Percentiles rank a stretch among this genome's conserved stretches.
Conservation (phyloP, 805 yeast species). For the Yarrowia osloensis region DNA sequence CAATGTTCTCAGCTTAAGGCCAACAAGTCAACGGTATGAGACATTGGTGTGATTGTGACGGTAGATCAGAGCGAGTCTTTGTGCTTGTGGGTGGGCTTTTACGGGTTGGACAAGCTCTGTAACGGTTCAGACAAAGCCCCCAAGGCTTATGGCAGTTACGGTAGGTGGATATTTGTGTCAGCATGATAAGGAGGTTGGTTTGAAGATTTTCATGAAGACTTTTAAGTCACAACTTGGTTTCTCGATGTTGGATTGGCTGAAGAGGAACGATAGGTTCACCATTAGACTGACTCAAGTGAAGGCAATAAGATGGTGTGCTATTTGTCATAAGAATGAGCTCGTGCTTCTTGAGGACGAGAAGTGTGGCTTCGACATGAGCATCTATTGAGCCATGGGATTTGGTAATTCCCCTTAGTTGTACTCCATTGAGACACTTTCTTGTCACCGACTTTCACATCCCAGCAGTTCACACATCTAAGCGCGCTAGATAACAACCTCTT, state of each 20-base stretch:
- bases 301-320: too few relatives aligned
- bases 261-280: background rate
- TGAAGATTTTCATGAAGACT: background rate
- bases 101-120: background rate
- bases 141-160: background rate
- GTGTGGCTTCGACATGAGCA: too few relatives aligned
- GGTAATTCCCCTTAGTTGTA: too few relatives aligned
- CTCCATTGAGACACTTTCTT: too few relatives aligned
- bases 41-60: background rate
- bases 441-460: too few relatives aligned
- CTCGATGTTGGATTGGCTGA: background rate
- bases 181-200: background rate
- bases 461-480: too few relatives aligned
- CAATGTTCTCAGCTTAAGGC: background rate
- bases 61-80: background rate
- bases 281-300: background rate
- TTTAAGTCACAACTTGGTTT: too few relatives aligned
- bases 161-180: background rate
- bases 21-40: background rate
- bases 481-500: background rate
- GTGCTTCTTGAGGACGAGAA: too few relatives aligned
- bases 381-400: too few relatives aligned
- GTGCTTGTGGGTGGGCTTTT: background rate
- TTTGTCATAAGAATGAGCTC: too few relatives aligned
- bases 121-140: background rate